phyloP scores from a whole-genome alignment of 495 filamentous ascomycete genomes.

The Neurospora sublineolata region DNA sequence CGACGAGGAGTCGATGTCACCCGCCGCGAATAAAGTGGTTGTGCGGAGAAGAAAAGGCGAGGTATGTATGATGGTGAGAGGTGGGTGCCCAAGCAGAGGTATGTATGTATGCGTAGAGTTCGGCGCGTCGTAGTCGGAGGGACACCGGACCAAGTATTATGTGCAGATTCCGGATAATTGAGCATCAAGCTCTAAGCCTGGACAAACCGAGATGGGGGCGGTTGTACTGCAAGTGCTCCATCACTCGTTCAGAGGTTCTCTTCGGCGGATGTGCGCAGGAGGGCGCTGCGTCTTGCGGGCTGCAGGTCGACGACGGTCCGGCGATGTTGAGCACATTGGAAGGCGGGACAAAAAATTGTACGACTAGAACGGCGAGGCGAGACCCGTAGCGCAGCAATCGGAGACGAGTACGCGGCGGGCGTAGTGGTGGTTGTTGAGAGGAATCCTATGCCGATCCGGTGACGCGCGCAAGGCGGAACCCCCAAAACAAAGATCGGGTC shows the following conservation, averaged over 20 bases:
- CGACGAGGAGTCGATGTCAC: not conserved
- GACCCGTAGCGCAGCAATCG: not conserved
- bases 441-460: not conserved
- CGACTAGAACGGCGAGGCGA: not conserved
- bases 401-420: not conserved
- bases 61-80: not conserved
- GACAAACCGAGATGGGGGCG: not conserved
- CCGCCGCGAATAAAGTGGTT: not conserved
- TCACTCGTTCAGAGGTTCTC: conserved; percentile 12
- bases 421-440: not conserved
- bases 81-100: not conserved
- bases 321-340: conserved; percentile 21
- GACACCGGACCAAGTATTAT: not conserved
- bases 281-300: conserved; percentile 19
- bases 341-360: conserved; percentile 1
- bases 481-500: not conserved
- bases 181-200: not conserved
- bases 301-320: conserved; percentile 8
- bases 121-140: not conserved
- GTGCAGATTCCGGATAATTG: not conserved
- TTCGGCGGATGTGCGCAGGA: conserved; percentile 12
- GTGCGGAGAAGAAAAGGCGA: not conserved
- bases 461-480: not conserved
- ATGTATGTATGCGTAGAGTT: not conserved
- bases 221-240: conserved; percentile 19